These are phyloP conservation scores for Cytospora mali DNA, from an alignment of 2,329 filamentous ascomycete genomes.

Conservation along the genomic window DNA sequence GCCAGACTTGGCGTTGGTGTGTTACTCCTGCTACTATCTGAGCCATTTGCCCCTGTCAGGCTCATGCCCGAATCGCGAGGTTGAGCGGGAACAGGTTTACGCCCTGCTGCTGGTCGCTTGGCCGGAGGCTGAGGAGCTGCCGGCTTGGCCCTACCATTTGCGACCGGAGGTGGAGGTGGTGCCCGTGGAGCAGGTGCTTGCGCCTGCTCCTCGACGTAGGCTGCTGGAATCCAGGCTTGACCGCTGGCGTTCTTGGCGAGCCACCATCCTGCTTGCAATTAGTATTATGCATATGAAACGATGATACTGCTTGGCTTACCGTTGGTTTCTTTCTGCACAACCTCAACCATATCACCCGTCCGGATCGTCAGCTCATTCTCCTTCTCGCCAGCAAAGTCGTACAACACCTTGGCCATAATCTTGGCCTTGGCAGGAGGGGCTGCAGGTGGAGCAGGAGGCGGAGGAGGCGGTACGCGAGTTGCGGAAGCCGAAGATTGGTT, in stretches of 20 bases:
- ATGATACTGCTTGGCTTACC: constrained; percentile 61
- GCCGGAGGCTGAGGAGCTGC: constrained; percentile 76
- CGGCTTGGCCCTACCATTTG: constrained; percentile 60
- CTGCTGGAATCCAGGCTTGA: constrained; percentile 93
- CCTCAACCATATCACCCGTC: constrained; percentile 80
- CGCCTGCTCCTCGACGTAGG: constrained; percentile 86
- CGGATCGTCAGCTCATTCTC: constrained; percentile 82
- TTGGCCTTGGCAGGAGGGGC: constrained; percentile 67
- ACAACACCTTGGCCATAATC: constrained; percentile 84
- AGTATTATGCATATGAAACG: constrained; percentile 28
- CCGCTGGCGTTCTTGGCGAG: constrained; percentile 72
- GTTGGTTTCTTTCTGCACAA: constrained; percentile 93
- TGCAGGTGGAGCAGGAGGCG: constrained; percentile 69
- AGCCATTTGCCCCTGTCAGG: constrained; percentile 56
- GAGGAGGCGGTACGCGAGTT: constrained; percentile 63
- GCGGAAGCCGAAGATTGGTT: constrained; percentile 56
- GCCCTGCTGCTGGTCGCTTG: constrained; percentile 73
- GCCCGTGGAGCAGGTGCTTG: constrained; percentile 61
- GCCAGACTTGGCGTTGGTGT: constrained; percentile 73
- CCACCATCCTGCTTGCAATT: constrained; percentile 80
- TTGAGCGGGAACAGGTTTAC: constrained; percentile 68
- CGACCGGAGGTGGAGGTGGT: constrained; percentile 64
- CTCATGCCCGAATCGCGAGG: constrained; percentile 74
- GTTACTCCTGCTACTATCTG: constrained; percentile 65
- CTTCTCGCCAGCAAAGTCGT: constrained; percentile 85